phyloP scores from a whole-genome alignment of 2,329 filamentous ascomycete species.

The Metarhizium anisopliae region DNA sequence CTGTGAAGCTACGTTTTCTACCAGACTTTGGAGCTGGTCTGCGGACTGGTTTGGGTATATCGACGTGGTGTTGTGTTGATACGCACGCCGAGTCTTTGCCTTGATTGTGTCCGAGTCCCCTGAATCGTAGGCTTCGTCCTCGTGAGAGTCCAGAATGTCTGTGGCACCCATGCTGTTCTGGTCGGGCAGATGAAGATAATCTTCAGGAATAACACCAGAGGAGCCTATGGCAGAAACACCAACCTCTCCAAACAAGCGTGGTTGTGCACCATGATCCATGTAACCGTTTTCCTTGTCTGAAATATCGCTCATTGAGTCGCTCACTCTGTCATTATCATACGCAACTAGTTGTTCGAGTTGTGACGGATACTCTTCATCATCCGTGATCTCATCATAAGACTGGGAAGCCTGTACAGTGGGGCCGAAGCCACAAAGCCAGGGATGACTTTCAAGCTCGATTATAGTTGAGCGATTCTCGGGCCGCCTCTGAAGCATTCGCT shows the following conservation, averaged over 20 bases:
- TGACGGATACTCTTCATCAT: conserved; percentile 51
- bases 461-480: conserved; percentile 71
- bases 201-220: conserved; percentile 39
- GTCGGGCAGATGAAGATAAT: conserved; percentile 38
- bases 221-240: conserved; percentile 43
- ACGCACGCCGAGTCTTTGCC: conserved; percentile 14
- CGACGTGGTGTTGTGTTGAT: conserved; percentile 23
- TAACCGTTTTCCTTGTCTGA: conserved; percentile 75
- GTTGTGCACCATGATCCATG: conserved; percentile 42
- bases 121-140: conserved; percentile 34
- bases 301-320: conserved; percentile 48
- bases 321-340: conserved; percentile 28
- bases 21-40: conserved; percentile 41
- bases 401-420: conserved; percentile 28
- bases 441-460: conserved; percentile 56
- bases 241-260: conserved; percentile 47
- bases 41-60: conserved; percentile 34
- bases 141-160: conserved; percentile 36
- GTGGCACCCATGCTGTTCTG: conserved; percentile 29
- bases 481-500: conserved; percentile 71
- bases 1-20: conserved; percentile 44
- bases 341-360: conserved; percentile 34
- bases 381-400: conserved; percentile 52
- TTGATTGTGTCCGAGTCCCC: conserved; percentile 25
- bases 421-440: conserved; percentile 53